Percentiles rank a stretch among this genome's conserved stretches.
Evolutionary conservation across 2,329 filamentous ascomycete genomes (phyloP).

Genomic region (Didymella arachidicola): DNA sequence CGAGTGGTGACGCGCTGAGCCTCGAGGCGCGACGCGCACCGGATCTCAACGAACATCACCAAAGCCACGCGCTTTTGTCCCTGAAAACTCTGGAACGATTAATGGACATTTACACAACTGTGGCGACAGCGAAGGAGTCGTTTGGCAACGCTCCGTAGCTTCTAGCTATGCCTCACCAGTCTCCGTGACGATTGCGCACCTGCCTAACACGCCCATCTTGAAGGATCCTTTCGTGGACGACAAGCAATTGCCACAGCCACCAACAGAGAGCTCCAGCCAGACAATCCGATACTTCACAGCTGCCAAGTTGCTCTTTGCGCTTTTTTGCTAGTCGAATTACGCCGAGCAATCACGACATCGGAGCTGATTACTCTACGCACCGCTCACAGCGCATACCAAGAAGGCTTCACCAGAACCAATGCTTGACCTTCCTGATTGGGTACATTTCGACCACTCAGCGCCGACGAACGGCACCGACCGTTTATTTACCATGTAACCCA

Average conservation of each 20-base stretch:
- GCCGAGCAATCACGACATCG: conserved; percentile 42
- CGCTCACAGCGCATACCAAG: conserved; percentile 34
- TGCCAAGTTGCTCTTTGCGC: conserved; percentile 23
- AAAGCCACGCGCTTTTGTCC: not conserved
- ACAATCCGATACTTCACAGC: conserved; percentile 3
- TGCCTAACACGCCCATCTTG: conserved; percentile 12
- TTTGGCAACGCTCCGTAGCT: conserved; percentile 4
- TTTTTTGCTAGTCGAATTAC: conserved; percentile 26
- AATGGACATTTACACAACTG: not conserved
- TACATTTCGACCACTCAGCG: conserved; percentile 22
- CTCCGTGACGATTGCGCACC: conserved; percentile 2
- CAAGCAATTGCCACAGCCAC: conserved; percentile 16
- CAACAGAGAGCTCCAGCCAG: conserved; percentile 6
- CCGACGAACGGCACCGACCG: conserved; percentile 11
- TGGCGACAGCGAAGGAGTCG: not conserved
- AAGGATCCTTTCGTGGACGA: not conserved
- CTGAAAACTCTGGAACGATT: not conserved
- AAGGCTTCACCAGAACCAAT: conserved; percentile 21
- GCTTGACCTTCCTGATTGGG: conserved; percentile 42
- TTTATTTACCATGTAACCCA: conserved; percentile 35
- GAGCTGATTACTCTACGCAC: conserved; percentile 16
- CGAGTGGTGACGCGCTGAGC: not conserved
- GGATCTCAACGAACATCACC: not conserved
- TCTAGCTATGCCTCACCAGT: not conserved
- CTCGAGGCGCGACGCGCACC: not conserved